A percentile compares a stretch with the other conserved stretches of the same genome.
Conservation (phyloP, 768 basidiomycete genomes). For the Suillus placidus region DNA sequence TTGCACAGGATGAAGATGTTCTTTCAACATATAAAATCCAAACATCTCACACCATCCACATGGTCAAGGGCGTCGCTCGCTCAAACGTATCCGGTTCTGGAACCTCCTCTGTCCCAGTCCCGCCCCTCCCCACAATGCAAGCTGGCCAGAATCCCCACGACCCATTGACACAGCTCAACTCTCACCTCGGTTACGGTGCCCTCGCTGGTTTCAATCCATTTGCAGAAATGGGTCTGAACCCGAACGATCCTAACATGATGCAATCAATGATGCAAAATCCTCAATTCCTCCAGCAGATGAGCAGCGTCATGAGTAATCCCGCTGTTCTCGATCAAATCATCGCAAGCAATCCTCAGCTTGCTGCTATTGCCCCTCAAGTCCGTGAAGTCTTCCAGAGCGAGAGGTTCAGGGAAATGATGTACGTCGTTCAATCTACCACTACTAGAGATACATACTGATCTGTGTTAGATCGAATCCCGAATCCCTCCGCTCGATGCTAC, state of each 20-base stretch:
- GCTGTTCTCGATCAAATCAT: slow-evolving; percentile 88
- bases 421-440: slow-evolving; percentile 24
- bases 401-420: slow-evolving; percentile 77
- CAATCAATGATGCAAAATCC: slow-evolving; percentile 86
- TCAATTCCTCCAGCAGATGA: slow-evolving; percentile 87
- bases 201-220: slow-evolving; percentile 94
- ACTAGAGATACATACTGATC: background rate
- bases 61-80: slow-evolving; percentile 85
- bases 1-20: slow-evolving; percentile 72
- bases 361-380: slow-evolving; percentile 77
- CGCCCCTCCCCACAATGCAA: slow-evolving; percentile 77
- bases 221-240: slow-evolving; percentile 85
- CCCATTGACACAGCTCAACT: slow-evolving; percentile 82
- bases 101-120: slow-evolving; percentile 52
- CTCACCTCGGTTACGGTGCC: slow-evolving; percentile 73
- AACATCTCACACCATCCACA: slow-evolving; percentile 84
- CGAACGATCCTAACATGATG: slow-evolving; percentile 93
- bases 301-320: slow-evolving; percentile 82
- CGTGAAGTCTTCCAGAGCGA: slow-evolving; percentile 78
- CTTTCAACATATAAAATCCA: slow-evolving; percentile 90
- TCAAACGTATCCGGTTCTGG: slow-evolving; percentile 38
- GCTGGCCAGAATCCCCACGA: slow-evolving; percentile 88
- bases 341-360: slow-evolving; percentile 75
- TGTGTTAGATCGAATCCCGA: slow-evolving; percentile 71
- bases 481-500: slow-evolving; percentile 71